Evolutionary conservation across 345 rosid genomes (phyloP).

Genomic region (Lepidium sativum): DNA sequence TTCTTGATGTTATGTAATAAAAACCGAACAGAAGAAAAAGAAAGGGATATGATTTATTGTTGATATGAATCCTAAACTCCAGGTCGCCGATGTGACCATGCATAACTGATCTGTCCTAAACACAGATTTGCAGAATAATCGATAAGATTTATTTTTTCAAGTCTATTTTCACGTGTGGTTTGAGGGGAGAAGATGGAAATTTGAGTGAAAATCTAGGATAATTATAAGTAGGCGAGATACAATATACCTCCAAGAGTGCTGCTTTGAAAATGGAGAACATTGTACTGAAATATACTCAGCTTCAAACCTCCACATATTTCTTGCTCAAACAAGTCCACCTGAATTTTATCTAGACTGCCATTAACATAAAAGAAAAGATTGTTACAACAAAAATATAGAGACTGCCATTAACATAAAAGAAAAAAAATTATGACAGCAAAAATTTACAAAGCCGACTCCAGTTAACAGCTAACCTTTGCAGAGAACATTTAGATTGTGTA

Average conservation of each 20-base stretch:
- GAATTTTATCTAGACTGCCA: slow-evolving; percentile 91
- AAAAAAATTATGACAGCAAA: not conserved
- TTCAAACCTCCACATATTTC: slow-evolving; percentile 63
- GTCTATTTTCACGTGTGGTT: not conserved
- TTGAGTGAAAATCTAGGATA: not conserved
- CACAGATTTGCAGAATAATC: too few species aligned
- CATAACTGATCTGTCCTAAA: too few species aligned
- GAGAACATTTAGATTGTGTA: slow-evolving; percentile 27
- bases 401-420: slow-evolving; percentile 48
- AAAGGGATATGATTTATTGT: too few species aligned
- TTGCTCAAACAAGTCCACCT: slow-evolving; percentile 64
- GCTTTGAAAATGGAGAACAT: slow-evolving; percentile 48
- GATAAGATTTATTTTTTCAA: not conserved
- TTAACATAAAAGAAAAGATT: slow-evolving; percentile 7
- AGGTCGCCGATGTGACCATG: too few species aligned
- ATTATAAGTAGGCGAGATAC: not conserved
- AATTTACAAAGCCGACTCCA: not conserved
- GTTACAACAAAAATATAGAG: slow-evolving; percentile 11
- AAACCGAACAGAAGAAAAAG: too few species aligned
- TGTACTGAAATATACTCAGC: slow-evolving; percentile 58
- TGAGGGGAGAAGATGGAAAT: not conserved
- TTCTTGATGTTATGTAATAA: too few species aligned
- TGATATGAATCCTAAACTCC: too few species aligned
- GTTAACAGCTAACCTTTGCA: slow-evolving; percentile 48
- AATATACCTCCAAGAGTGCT: slow-evolving; percentile 44